Percentiles rank a stretch among this genome's conserved stretches.
phyloP scores from a whole-genome alignment of 2,329 filamentous ascomycete species.

The Tothia fuscella region DNA sequence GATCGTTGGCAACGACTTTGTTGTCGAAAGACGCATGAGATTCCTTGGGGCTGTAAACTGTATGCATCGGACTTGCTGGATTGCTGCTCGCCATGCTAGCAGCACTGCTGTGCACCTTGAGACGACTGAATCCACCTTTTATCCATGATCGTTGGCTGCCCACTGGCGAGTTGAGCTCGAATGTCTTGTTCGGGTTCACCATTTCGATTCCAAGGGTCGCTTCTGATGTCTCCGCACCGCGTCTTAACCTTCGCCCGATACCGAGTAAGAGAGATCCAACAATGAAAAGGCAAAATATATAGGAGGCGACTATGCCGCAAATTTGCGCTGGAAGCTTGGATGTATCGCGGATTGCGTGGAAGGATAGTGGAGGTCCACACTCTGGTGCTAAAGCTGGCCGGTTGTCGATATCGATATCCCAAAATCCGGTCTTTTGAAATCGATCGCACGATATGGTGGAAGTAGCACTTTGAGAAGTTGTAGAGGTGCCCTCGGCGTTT shows the following conservation, averaged over 20 bases:
- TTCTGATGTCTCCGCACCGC: slow-evolving; percentile 38
- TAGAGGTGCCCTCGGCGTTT: slow-evolving; percentile 5
- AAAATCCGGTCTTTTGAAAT: slow-evolving; percentile 16
- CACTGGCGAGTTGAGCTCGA: slow-evolving; percentile 24
- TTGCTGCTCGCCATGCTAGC: slow-evolving; percentile 7
- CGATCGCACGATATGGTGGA: slow-evolving; percentile 6
- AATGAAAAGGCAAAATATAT: slow-evolving; percentile 64
- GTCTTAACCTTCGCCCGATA: slow-evolving; percentile 31
- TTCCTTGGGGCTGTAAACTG: slow-evolving; percentile 32
- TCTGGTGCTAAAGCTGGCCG: slow-evolving; percentile 47
- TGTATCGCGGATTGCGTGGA: slow-evolving; percentile 45
- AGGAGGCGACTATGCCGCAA: slow-evolving; percentile 70
- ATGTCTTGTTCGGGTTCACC: slow-evolving; percentile 27
- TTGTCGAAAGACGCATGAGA: slow-evolving; percentile 66
- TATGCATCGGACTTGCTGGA: slow-evolving; percentile 1
- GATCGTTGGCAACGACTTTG: slow-evolving; percentile 56
- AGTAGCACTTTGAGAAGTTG: not conserved
- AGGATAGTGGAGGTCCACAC: slow-evolving; percentile 48
- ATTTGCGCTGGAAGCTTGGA: slow-evolving; percentile 59
- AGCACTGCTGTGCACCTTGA: slow-evolving; percentile 15
- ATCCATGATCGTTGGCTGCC: slow-evolving; percentile 23
- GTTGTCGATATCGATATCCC: slow-evolving; percentile 38
- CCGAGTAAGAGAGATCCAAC: slow-evolving; percentile 50
- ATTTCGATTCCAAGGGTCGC: slow-evolving; percentile 43
- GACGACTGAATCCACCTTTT: slow-evolving; percentile 22